These are phyloP conservation scores for Alternaria dauci DNA, from an alignment of 2,329 filamentous ascomycete species.

Conservation along the genomic window DNA sequence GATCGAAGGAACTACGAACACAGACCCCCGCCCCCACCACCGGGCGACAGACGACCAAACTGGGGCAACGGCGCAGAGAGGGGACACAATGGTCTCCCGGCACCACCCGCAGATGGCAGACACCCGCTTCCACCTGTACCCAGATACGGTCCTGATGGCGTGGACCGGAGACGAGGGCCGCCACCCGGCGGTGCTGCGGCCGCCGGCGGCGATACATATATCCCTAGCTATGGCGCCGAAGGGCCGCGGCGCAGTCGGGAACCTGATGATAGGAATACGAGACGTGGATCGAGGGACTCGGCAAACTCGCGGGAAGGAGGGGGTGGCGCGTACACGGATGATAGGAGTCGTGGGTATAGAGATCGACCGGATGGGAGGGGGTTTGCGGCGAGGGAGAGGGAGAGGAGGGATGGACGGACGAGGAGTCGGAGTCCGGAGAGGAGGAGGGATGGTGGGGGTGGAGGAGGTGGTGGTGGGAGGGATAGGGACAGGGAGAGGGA, in stretches of 20 bases:
- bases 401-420: conserved; percentile 43
- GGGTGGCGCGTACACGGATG: conserved; percentile 37
- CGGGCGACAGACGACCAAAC: conserved; percentile 42
- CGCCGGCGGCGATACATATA: conserved; percentile 54
- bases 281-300: conserved; percentile 46
- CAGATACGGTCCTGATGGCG: conserved; percentile 40
- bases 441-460: conserved; percentile 4
- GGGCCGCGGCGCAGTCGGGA: conserved; percentile 46
- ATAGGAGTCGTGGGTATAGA: conserved; percentile 29
- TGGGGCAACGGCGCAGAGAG: conserved; percentile 42
- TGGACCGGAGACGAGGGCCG: conserved; percentile 35
- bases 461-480: background rate
- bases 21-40: conserved; percentile 46
- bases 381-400: too few relatives aligned
- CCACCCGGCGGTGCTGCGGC: background rate
- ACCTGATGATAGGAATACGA: conserved; percentile 42
- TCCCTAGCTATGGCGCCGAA: conserved; percentile 53
- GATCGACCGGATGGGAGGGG: too few relatives aligned
- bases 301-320: conserved; percentile 45
- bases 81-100: conserved; percentile 39
- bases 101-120: conserved; percentile 48
- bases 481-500: background rate
- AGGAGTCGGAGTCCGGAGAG: conserved; percentile 49
- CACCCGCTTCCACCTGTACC: conserved; percentile 48
- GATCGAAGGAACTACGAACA: conserved; percentile 46